Evolutionary conservation across 2,329 filamentous ascomycete genomes (phyloP).

Genomic region (Aspergillus clavatus): DNA sequence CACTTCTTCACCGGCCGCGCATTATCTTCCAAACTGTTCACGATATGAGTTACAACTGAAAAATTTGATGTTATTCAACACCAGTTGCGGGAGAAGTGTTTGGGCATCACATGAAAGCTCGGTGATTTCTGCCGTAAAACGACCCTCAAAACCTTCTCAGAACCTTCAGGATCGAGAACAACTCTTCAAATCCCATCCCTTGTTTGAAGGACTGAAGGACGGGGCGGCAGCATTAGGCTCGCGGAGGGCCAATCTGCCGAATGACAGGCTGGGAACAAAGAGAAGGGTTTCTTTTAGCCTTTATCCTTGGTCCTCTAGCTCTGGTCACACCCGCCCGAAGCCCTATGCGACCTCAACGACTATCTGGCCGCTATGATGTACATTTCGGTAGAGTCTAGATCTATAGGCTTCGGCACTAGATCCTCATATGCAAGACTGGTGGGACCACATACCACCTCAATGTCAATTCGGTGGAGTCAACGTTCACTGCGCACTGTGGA

Average conservation of each 20-base stretch:
- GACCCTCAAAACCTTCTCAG: neutral
- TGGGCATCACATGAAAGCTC: neutral
- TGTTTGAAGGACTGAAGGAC: too few species aligned
- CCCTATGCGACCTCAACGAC: neutral
- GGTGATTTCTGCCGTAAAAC: neutral
- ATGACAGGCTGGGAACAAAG: too few species aligned
- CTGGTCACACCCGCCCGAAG: neutral
- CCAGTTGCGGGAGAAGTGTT: too few species aligned
- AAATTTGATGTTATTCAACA: too few species aligned
- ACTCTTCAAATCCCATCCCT: too few species aligned
- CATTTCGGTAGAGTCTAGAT: neutral
- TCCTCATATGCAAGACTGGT: neutral
- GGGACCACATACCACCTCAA: neutral
- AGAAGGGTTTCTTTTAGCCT: too few species aligned
- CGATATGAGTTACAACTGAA: too few species aligned
- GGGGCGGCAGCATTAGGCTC: too few species aligned
- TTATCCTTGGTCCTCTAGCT: too few species aligned
- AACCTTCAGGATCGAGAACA: neutral
- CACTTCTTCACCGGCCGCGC: neutral
- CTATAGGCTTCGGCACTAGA: neutral
- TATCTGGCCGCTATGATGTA: neutral
- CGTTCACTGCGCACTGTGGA: neutral
- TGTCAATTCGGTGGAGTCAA: neutral
- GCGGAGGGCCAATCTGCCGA: neutral
- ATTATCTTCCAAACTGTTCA: neutral